Percentiles rank a stretch among this genome's conserved stretches.
These are phyloP conservation scores for Elaeis oleifera DNA, from an alignment of 202 grass and related monocot genomes.

Conservation along the genomic window DNA sequence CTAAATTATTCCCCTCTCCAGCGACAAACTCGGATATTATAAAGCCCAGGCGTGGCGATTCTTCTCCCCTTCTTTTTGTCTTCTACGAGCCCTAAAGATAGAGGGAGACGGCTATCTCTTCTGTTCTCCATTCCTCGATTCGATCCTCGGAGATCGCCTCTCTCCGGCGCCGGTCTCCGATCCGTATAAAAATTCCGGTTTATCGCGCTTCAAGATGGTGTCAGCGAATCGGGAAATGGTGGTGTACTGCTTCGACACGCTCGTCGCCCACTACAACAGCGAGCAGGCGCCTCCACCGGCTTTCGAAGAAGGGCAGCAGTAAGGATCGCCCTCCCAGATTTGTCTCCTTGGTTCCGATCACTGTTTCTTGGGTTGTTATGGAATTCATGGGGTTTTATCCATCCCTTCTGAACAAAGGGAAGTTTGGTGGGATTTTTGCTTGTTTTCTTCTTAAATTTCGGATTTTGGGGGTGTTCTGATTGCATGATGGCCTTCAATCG, in stretches of 20 bases:
- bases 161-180: not conserved
- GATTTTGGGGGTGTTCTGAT: too few species aligned
- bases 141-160: conserved; percentile 1
- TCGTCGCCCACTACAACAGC: conserved; percentile 75
- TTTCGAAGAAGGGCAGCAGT: conserved; percentile 97
- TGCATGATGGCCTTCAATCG: too few species aligned
- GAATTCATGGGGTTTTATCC: not conserved
- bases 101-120: too few species aligned
- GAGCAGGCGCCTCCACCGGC: conserved; percentile 51
- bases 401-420: too few species aligned
- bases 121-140: not conserved
- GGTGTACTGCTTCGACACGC: conserved; percentile 95
- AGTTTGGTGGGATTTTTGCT: too few species aligned
- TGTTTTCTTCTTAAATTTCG: too few species aligned
- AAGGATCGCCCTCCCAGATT: conserved; percentile 19
- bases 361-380: not conserved
- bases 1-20: not conserved
- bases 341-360: conserved; percentile 10
- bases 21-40: too few species aligned
- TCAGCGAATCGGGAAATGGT: conserved; percentile 77
- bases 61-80: not conserved
- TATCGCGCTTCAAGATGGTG: conserved; percentile 44
- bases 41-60: too few species aligned
- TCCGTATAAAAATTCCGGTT: not conserved
- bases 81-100: not conserved